Evolutionary conservation across 1,284 basidiomycete genomes (phyloP).

Genomic region (Sphaerobolus stellatus): DNA sequence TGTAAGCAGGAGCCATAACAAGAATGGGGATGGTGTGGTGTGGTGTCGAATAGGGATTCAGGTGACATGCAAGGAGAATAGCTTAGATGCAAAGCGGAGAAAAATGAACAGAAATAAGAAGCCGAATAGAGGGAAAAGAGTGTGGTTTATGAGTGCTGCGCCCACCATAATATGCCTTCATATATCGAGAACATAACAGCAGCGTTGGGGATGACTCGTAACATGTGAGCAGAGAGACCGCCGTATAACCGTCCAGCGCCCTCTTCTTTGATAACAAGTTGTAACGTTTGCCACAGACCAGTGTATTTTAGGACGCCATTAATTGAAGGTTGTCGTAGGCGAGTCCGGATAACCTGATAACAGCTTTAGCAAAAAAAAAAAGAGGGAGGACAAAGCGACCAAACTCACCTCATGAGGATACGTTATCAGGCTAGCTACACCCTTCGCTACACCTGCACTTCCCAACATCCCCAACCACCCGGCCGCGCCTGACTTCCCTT

Average conservation of each 20-base stretch:
- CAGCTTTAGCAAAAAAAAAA: not conserved
- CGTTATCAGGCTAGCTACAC: slow-evolving; percentile 89
- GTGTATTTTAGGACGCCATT: slow-evolving; percentile 82
- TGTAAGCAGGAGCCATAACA: too few relatives aligned
- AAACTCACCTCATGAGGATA: slow-evolving; percentile 90
- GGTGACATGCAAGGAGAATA: too few relatives aligned
- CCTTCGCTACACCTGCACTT: slow-evolving; percentile 92
- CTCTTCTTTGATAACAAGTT: slow-evolving; percentile 87
- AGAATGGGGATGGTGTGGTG: too few relatives aligned
- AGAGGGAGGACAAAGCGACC: not conserved
- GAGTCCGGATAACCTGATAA: slow-evolving; percentile 81
- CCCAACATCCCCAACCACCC: slow-evolving; percentile 84
- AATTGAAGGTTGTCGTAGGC: slow-evolving; percentile 82
- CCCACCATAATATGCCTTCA: slow-evolving; percentile 71
- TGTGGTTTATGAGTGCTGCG: too few relatives aligned
- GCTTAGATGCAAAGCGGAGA: too few relatives aligned
- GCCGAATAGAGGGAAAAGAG: too few relatives aligned
- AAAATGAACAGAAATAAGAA: too few relatives aligned
- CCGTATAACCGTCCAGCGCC: slow-evolving; percentile 86
- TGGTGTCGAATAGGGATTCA: too few relatives aligned
- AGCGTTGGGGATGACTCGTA: slow-evolving; percentile 96
- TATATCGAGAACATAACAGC: slow-evolving; percentile 94
- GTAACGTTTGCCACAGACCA: slow-evolving; percentile 83
- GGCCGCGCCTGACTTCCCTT: slow-evolving; percentile 52
- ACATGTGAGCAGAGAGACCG: slow-evolving; percentile 91